These are phyloP conservation scores for Fusarium palustre DNA, from an alignment of 2,329 filamentous ascomycete genomes.

Conservation along the genomic window DNA sequence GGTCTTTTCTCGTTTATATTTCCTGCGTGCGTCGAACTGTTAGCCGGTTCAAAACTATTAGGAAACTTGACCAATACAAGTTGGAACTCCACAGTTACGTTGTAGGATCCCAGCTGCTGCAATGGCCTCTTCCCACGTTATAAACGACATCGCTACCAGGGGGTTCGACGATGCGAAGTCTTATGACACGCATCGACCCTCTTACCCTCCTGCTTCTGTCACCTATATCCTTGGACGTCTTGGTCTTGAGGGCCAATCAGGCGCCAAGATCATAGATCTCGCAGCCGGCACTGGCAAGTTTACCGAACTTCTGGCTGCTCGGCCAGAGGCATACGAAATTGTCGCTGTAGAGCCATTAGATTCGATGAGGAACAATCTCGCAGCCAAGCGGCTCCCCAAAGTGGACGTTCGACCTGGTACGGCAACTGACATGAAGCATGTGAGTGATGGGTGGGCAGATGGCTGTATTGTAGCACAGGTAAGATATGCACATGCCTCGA, in stretches of 20 bases:
- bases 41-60: not conserved
- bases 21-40: conserved; percentile 9
- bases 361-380: conserved; percentile 72
- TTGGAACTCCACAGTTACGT: not conserved
- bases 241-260: conserved; percentile 59
- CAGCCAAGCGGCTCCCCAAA: conserved; percentile 65
- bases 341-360: conserved; percentile 73
- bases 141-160: conserved; percentile 66
- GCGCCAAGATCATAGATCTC: conserved; percentile 70
- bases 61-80: conserved; percentile 5
- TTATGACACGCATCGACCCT: conserved; percentile 77
- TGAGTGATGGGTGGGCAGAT: conserved; percentile 68
- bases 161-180: conserved; percentile 73
- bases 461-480: conserved; percentile 76
- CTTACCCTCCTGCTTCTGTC: conserved; percentile 71
- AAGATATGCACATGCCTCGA: conserved; percentile 45
- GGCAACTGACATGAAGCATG: conserved; percentile 67
- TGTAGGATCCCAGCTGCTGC: not conserved
- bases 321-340: conserved; percentile 70
- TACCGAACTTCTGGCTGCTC: conserved; percentile 69
- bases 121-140: conserved; percentile 42
- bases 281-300: conserved; percentile 78
- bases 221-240: conserved; percentile 67
- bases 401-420: conserved; percentile 69
- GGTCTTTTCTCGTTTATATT: not conserved